Base-by-base conservation (phyloP, 352 stramenopile species). In the Phytophthora gonapodyides region DNA sequence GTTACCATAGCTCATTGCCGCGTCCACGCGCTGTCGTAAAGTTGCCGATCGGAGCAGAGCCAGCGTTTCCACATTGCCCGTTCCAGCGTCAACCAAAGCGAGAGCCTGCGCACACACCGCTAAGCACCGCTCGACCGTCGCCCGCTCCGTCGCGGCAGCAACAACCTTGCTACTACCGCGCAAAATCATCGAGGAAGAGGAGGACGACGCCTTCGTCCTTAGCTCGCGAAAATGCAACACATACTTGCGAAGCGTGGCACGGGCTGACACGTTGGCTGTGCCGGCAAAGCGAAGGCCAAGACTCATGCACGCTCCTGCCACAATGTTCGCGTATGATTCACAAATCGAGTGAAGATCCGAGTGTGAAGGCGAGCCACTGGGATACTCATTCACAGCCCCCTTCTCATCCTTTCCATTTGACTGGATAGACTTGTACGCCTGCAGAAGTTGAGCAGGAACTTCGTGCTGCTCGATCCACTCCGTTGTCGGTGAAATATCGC, bases 11-110 rank as follows among this genome's bases (percentile, higher is more conserved):
- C 85, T 95, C 34, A 98, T 87, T 46, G 91, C 82, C 3, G 69
- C 56, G 38, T 96, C 84, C 4, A 89, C 78, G n/a, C 81, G 81
- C 61, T 93, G 85, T 2, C 85, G 78, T 44, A 96, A 48, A 27
- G 87, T 91, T 55, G 93, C 66, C 2, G 85, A 88, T 11, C 97
- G 96, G 37, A 99, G 78, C 3, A 99, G 44, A 33, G 87, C 77
- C 21, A 99, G 74, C 8, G 91, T 96, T 64, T 98, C 89, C 10
- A 99, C 57, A 65, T 99, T 87, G 7, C 97, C 97, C 13, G 89
- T 98, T 24, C 97, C 97, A 43, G 97, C 93, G 70, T 99, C 97
- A 17, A 99, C 93, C 51, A 99, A 88, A 10, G 92, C 93, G 17
- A 99, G 76, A 17, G 93, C 85, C 47, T 98, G 88, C 1, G 94